Evolutionary conservation across 2,329 filamentous ascomycete genomes (phyloP), one percentile per base, ranked within the genome.

Genomic region (Chalara sp.): DNA sequence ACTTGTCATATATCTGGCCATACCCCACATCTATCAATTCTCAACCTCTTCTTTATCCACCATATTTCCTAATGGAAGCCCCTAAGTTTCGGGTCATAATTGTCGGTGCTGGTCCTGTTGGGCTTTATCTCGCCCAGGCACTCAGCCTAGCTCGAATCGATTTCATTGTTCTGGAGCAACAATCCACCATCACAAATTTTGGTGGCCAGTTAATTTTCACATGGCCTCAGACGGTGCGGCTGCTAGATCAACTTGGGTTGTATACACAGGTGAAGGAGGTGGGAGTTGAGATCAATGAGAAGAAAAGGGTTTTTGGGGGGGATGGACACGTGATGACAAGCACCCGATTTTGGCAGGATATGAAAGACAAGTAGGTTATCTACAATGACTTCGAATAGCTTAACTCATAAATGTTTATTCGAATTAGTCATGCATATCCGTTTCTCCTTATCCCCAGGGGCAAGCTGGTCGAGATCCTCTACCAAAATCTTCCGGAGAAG

Each of bases 181-280:
- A 66, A 28, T 48, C 52, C 0, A 58, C 66, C 0, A 68, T 77
- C 21, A 67, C 68, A 1, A 72, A 74, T 0, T 61, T 69, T 10
- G 61, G 71, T 0, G 76, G 76, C 0, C 74, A 72, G 1, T 70
- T 67, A 4, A 72, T 80, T 28, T 70, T 66, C 1, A 54, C 78
- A 1, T 54, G 65, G 0, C 64, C 75, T 0, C 65, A 71, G n/a
- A 70, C 70, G 1, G 50, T 63, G 6, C 66, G 70, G 1, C 70
- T 79, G 6, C 59, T 78, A 1, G 73, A 78, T 47, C 76, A 80
- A 57, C 60, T 80, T 1, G 75, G 72, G 0, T 58, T 56, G 32
- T 28, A 12, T 8, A 7, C 13, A 28, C n/a, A 7, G 6, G 40
- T 28, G 7, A 12, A 21, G 7, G 40, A 43, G 6, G 7, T 13